Conservation (phyloP, 805 yeast genomes). For the Zygotorulaspora florentina region DNA sequence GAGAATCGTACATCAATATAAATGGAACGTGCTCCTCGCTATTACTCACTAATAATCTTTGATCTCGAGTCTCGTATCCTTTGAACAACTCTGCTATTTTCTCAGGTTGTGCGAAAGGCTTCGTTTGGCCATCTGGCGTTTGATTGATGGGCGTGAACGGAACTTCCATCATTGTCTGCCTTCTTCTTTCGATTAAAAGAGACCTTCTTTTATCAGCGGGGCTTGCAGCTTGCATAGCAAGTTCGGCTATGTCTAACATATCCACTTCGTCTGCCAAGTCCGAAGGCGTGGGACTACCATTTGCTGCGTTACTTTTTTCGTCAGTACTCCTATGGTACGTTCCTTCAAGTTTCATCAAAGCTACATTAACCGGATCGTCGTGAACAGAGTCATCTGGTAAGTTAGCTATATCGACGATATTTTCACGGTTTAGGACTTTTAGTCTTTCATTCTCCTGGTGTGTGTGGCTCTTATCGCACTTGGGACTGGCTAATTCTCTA, state of each 20-base stretch:
- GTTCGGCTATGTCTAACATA: slow-evolving; percentile 14
- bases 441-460: slow-evolving; percentile 8
- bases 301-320: slow-evolving; percentile 5
- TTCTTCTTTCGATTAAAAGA: slow-evolving; percentile 36
- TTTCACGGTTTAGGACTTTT: slow-evolving; percentile 6
- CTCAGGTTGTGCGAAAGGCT: slow-evolving; percentile 7
- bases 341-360: slow-evolving; percentile 79
- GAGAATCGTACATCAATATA: slow-evolving; percentile 65
- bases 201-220: slow-evolving; percentile 30
- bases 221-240: slow-evolving; percentile 12
- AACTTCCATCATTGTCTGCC: slow-evolving; percentile 36
- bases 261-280: slow-evolving; percentile 19
- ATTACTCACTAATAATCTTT: slow-evolving; percentile 25
- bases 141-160: slow-evolving; percentile 35
- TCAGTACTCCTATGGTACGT: slow-evolving; percentile 32
- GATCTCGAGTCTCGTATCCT: slow-evolving; percentile 28
- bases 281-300: slow-evolving; percentile 17
- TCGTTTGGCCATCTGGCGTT: slow-evolving; percentile 2
- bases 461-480: slow-evolving; percentile 7
- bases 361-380: slow-evolving; percentile 67
- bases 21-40: slow-evolving; percentile 71
- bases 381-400: slow-evolving; percentile 72
- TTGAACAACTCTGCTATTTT: slow-evolving; percentile 25
- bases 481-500: slow-evolving; percentile 7
- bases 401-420: slow-evolving; percentile 69